Conservation (phyloP, 2,329 filamentous ascomycete species). For the Onygena corvina region DNA sequence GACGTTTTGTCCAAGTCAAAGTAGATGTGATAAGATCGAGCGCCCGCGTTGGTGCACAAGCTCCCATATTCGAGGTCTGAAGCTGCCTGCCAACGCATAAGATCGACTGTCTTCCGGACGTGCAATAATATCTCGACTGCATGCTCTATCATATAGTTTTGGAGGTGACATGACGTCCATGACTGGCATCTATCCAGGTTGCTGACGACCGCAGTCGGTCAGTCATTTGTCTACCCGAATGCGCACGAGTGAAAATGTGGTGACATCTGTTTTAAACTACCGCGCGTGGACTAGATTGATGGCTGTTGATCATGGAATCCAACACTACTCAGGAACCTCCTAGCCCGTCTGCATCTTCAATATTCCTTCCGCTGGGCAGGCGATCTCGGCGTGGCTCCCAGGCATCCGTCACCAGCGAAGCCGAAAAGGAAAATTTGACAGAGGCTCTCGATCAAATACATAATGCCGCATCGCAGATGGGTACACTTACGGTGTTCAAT, state of each 20-base stretch:
- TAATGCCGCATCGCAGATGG: conserved; percentile 71
- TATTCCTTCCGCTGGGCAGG: conserved; percentile 34
- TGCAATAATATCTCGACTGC: too few relatives aligned
- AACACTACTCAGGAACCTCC: conserved; percentile 26
- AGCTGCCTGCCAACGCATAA: too few relatives aligned
- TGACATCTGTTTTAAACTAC: background rate
- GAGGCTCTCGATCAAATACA: conserved; percentile 79
- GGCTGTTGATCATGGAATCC: conserved; percentile 24
- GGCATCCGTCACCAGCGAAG: conserved; percentile 41
- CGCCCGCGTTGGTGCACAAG: too few relatives aligned
- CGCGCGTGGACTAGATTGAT: background rate
- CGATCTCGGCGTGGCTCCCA: conserved; percentile 35
- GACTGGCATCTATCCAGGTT: background rate
- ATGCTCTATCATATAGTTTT: too few relatives aligned
- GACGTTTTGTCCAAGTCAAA: background rate
- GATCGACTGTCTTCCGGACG: too few relatives aligned
- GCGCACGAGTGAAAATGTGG: background rate
- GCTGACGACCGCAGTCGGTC: background rate
- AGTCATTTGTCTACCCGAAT: background rate
- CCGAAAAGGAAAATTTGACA: conserved; percentile 63
- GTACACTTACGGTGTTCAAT: conserved; percentile 81
- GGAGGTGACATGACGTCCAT: background rate
- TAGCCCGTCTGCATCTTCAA: conserved; percentile 36
- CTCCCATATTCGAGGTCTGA: too few relatives aligned
- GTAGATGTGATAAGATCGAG: background rate